Base-by-base conservation (phyloP, 352 stramenopile species). In the Phytophthora quininea region DNA sequence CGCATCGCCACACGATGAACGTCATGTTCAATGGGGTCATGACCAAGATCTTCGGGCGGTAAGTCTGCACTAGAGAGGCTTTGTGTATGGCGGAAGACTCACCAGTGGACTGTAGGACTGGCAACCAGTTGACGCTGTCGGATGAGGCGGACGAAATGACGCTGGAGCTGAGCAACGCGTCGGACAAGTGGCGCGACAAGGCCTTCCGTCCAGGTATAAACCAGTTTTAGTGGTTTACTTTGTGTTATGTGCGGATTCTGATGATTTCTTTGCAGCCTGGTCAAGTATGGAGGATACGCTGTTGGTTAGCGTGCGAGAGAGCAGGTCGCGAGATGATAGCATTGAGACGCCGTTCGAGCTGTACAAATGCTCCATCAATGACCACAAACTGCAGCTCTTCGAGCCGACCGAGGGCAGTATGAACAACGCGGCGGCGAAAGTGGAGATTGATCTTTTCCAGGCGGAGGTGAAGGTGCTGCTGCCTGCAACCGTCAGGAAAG, bases 31-130 rank as follows among this genome's bases (percentile, higher is more conserved):
- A 95, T 62, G 64, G 67, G 4, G 35, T 93, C 12, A 78, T 79
- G 54, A 80, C 82, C 43, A 89, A 86, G 54, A 71, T 93, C 8
- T 90, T 95, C 54, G 79, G 88, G 58, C 64, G 71, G 79, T 88
- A 73, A 33, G 35, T 24, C 19, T 24, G 19, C 19, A 24, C 19
- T 24, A 24, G 19, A 24, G 19, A 24, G 19, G 19, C 19, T 24
- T 24, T 24, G 19, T 24, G 19, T 24, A 24, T 24, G 19, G 19
- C 19, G 19, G 19, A 24, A 24, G 19, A 24, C 19, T 24, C 19
- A 24, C 19, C 6, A 40, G 6, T 40, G 35, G 35, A 40, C 35
- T 60, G 9, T 19, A 80, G 81, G 49, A 92, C 86, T 1, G 84
- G 86, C 0, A 69, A 79, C 8, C 86, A 95, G 49, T 80, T 95